Evolutionary conservation across 1,284 basidiomycete species (phyloP), one percentile per base, ranked within the genome.

Genomic region (Cutaneotrichosporon cavernicola): DNA sequence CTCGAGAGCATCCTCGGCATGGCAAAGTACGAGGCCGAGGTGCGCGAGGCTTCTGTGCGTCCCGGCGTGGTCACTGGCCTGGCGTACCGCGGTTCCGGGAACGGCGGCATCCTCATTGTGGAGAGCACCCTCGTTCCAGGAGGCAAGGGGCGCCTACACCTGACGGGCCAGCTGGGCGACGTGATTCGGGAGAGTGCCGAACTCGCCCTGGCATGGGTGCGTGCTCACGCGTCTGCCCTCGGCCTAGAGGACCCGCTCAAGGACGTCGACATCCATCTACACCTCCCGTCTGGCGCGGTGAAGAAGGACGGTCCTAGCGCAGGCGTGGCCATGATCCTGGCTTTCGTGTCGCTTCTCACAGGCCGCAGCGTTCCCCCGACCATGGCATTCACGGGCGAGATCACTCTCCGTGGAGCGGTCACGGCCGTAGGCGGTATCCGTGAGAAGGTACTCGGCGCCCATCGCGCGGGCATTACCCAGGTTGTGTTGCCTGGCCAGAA

Each of bases 231-330:
- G 2, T 87, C 85, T 73, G 88, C 89, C 59, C 85, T 97, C 10
- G 92, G 93, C 3, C 32, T 59, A 0, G 57, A 53, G 0, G 72
- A 75, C 56, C 69, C 69, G 11, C 66, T 78, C 62, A 84, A 84
- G 8, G 81, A 83, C 5, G 85, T 86, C 5, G 88, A 89, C 69
- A 87, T 89, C 72, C 88, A 95, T 79, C 86, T 96, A 13, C 93
- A 97, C 76, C 92, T 95, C 87, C 92, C 93, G 0, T 90, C 95
- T 74, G 95, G 95, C 4, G 90, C 91, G 63, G 90, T 98, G 65
- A 94, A 93, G 60, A 99, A 98, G 83, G 95, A 98, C 73, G 95
- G 95, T 0, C 96, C 95, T 0, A 92, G 90, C 68, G 95, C 95
- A 0, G 96, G 95, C 49, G 92, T 92, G 4, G 95, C 93, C 0